Evolutionary conservation across 305 asterid species (phyloP), one percentile per base, ranked within the genome.

Genomic region (Euphrasia arctica): DNA sequence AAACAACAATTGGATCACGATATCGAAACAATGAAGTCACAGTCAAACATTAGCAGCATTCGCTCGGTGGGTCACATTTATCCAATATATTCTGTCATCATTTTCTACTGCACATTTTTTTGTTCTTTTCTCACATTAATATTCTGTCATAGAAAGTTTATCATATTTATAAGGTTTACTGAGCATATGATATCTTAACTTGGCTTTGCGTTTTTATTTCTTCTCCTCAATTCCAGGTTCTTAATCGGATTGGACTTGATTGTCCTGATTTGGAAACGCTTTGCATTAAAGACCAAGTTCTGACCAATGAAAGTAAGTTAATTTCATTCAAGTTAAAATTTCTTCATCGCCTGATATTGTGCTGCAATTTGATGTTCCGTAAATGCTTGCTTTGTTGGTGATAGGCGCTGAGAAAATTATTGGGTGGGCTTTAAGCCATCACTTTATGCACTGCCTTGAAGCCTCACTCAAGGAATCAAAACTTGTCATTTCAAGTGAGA

Each of bases 1-100:
- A 91, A 91, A 74, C 85, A 80, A 52, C 85, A 74, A 70, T 72
- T 91, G 72, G 96, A 88, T 65, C 89, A 83, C 52, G 96, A 91
- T 77, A 75, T 80, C 14, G 91, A 82, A 77, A 88, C 85, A 36
- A 77, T 86, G 81, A 88, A 84, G 72, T 83, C 96, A 36, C 90
- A 80, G 65, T 76, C 97, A 54, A 91, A 91, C 72, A 79, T 74
- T 63, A 77, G 69, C 73, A 80, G 83, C 87, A 80, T 91, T 73
- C 82, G 79, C 63, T 50, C 78, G 13, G 97, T 91, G 66, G 78
- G 95, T 90, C 63, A 25, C 27, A 25, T 25, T 45, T 57, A 25
- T 13, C 49, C 56, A 18, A 59, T 65, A 25, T 54, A 12, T 27
- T 25, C 49, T 4, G 6, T 43, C 50, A 9, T 9, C 4, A 43